Evolutionary conservation across 805 yeast genomes (phyloP), one percentile per base, ranked within the genome.

Genomic region (Barnettozyma pratensis): DNA sequence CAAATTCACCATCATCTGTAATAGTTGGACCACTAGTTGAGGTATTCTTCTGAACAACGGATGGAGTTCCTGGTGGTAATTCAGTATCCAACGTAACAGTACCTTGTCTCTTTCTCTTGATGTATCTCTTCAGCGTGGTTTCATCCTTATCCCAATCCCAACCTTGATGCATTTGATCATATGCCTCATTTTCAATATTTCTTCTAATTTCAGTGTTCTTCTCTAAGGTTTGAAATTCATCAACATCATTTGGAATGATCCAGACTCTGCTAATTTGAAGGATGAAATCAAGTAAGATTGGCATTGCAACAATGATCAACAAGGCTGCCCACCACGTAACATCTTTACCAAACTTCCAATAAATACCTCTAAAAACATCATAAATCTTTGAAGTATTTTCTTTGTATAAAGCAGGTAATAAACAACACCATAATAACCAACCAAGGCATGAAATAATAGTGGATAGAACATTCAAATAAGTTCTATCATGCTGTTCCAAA

Each of bases 281-380:
- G 5, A 85, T 60, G 37, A 87, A 65, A 62, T 94, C 98, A 50
- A 86, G 68, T 37, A 81, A 65, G 11, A 87, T 55, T 3, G 92
- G 85, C 46, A 87, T 70, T 0, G 78, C 67, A 1, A 73, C 63
- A 19, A 86, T 62, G 2, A 82, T 73, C 31, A 88, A 60, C 34
- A 87, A 67, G 0, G 88, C 66, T 1, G 88, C 87, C 98, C 98
- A 94, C 80, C 90, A 92, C 1, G 87, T 75, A n/a, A 72, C 63
- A 61, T 94, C 97, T 25, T 55, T 66, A 26, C 98, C 98, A 69
- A 88, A 89, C 45, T 80, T 80, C 43, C 81, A 66, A 49, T 75
- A 72, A 42, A 94, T 71, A 3, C 94, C 96, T 52, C 77, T 73
- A 7, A 73, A 71, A 3, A 87, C 97, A 63, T 78, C 87, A 65